Evolutionary conservation across 306 rosid species (phyloP).

Genomic region (Ormosia semicastrata): DNA sequence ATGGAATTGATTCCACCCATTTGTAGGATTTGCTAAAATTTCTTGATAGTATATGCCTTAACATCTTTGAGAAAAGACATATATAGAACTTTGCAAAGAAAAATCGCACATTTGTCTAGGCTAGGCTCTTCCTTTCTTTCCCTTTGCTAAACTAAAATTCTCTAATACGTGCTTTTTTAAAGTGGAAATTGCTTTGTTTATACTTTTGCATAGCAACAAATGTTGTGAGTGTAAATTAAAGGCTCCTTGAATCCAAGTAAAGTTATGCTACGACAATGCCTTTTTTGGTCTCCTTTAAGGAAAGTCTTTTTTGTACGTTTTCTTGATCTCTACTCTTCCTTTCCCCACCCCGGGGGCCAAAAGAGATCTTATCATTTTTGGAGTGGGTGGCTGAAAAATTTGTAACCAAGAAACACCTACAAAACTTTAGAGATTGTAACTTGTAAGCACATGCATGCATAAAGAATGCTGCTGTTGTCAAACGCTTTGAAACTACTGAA

Average conservation of each 20-base stretch:
- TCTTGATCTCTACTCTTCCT: background rate
- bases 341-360: background rate
- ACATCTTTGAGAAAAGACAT: slow-evolving; percentile 2
- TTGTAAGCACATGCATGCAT: slow-evolving; percentile 5
- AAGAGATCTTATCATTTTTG: too few relatives aligned
- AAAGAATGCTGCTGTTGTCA: background rate
- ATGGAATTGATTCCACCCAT: background rate
- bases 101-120: slow-evolving; percentile 2
- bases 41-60: background rate
- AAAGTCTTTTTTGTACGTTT: background rate
- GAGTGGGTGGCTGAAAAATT: background rate
- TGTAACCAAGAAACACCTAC: background rate
- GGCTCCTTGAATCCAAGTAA: slow-evolving; percentile 4
- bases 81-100: background rate
- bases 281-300: background rate
- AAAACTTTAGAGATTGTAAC: background rate
- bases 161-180: slow-evolving; percentile 23
- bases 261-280: slow-evolving; percentile 11
- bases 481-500: background rate
- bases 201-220: slow-evolving; percentile 2
- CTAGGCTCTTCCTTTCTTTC: slow-evolving; percentile 3
- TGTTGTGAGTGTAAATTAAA: background rate
- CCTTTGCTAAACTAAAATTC: slow-evolving; percentile 15
- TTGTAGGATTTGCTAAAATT: slow-evolving; percentile 13
- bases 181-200: slow-evolving; percentile 13